Conservation (phyloP, 768 basidiomycete genomes). For the Paxillus rubicundulus region DNA sequence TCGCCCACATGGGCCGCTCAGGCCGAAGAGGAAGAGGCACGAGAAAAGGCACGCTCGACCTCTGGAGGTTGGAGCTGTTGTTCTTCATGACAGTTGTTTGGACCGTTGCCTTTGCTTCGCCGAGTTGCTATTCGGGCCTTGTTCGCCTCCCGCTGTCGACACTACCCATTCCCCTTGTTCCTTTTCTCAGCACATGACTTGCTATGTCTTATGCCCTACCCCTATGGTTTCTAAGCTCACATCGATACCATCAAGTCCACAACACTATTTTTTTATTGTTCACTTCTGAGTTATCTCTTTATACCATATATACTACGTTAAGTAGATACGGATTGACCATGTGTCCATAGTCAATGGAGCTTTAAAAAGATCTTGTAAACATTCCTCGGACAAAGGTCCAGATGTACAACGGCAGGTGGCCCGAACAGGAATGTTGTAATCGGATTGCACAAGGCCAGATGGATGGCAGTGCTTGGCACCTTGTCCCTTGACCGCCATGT, state of each 20-base stretch:
- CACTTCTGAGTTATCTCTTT: constrained; percentile 37
- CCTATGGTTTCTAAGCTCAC: constrained; percentile 22
- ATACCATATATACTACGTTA: constrained; percentile 41
- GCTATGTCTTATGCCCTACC: constrained; percentile 30
- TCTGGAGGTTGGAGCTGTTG: constrained; percentile 70
- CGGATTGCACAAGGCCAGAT: neutral
- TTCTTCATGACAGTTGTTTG: constrained; percentile 37
- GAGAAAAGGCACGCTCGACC: constrained; percentile 45
- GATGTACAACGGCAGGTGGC: constrained; percentile 12
- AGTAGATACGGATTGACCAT: constrained; percentile 36
- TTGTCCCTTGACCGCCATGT: constrained; percentile 42
- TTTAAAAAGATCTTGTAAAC: neutral
- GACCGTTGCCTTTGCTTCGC: constrained; percentile 12
- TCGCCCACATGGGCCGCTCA: constrained; percentile 77
- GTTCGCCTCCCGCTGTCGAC: constrained; percentile 5
- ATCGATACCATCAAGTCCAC: constrained; percentile 19
- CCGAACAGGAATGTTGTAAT: constrained; percentile 28
- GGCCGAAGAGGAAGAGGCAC: constrained; percentile 77
- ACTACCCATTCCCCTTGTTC: constrained; percentile 5
- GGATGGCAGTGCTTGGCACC: constrained; percentile 1
- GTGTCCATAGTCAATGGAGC: constrained; percentile 32
- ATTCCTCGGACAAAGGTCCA: neutral
- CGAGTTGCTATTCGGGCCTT: constrained; percentile 14
- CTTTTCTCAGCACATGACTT: constrained; percentile 16
- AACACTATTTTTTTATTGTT: constrained; percentile 24